Evolutionary conservation across 257 asterid species (phyloP).

Genomic region (Asclepias syriaca): DNA sequence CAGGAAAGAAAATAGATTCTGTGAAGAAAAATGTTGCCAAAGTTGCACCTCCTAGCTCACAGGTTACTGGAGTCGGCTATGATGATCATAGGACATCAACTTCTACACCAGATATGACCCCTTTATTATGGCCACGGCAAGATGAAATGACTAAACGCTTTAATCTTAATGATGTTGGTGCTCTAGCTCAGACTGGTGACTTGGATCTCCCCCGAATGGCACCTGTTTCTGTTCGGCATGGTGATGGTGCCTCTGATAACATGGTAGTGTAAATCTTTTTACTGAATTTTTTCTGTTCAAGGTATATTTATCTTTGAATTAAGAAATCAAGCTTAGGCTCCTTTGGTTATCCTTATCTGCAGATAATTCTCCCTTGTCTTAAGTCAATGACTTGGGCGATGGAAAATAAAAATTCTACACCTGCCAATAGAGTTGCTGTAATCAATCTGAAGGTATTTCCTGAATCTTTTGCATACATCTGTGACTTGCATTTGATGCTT

Average conservation of each 20-base stretch:
- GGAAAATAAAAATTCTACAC: constrained; percentile 67
- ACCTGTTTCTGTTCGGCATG: constrained; percentile 55
- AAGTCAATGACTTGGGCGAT: constrained; percentile 96
- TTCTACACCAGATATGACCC: constrained; percentile 45
- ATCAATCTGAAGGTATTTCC: constrained; percentile 75
- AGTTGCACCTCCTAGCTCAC: constrained; percentile 51
- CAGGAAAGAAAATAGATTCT: constrained; percentile 54
- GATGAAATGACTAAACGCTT: constrained; percentile 52
- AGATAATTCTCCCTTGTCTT: constrained; percentile 76
- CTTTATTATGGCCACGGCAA: constrained; percentile 72
- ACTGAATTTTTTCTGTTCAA: constrained; percentile 1
- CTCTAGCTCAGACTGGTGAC: constrained; percentile 39
- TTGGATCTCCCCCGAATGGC: constrained; percentile 42
- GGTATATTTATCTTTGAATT: neutral
- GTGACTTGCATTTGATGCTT: constrained; percentile 4
- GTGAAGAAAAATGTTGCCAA: constrained; percentile 59
- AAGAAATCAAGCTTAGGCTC: constrained; percentile 6
- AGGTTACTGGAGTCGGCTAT: constrained; percentile 39
- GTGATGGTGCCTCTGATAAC: constrained; percentile 48
- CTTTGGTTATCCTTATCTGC: constrained; percentile 15
- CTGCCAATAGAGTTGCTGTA: constrained; percentile 71
- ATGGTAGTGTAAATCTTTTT: constrained; percentile 39
- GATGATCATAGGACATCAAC: constrained; percentile 47
- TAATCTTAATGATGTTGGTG: constrained; percentile 60
- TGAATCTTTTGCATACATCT: constrained; percentile 10